Conservation (phyloP, 441 rosid species). For the Geranium incanum region DNA sequence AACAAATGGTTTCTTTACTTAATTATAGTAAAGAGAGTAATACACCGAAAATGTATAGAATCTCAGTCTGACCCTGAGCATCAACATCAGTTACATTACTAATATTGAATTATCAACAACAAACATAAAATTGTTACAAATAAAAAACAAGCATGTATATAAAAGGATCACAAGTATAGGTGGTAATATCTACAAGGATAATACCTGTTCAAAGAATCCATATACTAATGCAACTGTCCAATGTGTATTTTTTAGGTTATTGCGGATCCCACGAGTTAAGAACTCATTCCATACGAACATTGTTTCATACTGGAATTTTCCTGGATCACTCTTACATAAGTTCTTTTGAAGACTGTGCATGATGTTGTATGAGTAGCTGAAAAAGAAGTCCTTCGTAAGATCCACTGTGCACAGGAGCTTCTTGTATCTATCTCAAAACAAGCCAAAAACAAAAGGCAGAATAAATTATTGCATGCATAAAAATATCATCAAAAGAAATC, state of each 20-base stretch:
- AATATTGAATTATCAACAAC: too few relatives aligned
- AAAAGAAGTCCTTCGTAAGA: constrained; percentile 95
- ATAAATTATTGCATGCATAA: constrained; percentile 26
- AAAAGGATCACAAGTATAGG: background rate
- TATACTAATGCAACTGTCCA: constrained; percentile 99
- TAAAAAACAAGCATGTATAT: background rate
- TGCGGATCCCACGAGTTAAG: constrained; percentile 81
- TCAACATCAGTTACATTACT: too few relatives aligned
- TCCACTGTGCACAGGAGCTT: constrained; percentile 84
- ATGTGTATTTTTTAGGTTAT: constrained; percentile 68
- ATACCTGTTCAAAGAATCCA: constrained; percentile 96
- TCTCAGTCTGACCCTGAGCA: too few relatives aligned
- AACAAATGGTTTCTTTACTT: too few relatives aligned
- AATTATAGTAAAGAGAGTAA: too few relatives aligned
- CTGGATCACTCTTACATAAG: constrained; percentile 56
- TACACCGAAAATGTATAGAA: too few relatives aligned
- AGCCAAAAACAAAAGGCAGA: constrained; percentile 10
- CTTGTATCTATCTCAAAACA: constrained; percentile 67
- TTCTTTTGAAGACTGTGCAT: constrained; percentile 94
- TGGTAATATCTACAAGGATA: background rate
- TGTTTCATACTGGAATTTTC: constrained; percentile 66
- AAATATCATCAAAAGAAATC: constrained; percentile 17
- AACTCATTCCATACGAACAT: constrained; percentile 99
- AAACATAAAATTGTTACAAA: too few relatives aligned
- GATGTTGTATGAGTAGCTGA: constrained; percentile 90